Evolutionary conservation across 2,329 filamentous ascomycete genomes (phyloP).

Genomic region (Claviceps paspali): DNA sequence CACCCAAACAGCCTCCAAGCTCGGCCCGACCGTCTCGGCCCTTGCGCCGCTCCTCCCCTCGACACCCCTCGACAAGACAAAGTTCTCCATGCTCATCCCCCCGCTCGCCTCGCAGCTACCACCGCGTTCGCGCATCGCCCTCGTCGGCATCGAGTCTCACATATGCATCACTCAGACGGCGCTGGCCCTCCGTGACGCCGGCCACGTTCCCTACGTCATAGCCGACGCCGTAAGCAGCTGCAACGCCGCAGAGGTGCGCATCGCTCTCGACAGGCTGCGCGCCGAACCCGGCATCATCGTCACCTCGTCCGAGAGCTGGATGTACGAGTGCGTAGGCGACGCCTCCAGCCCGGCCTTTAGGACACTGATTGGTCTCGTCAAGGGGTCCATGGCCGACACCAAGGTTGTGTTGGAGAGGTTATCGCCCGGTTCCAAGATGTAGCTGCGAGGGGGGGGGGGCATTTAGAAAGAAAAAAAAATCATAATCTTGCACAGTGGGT

Average conservation of each 20-base stretch:
- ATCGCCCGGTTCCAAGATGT: conserved; percentile 41
- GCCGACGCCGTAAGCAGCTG: conserved; percentile 83
- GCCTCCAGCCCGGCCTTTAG: conserved; percentile 59
- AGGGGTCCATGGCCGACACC: conserved; percentile 58
- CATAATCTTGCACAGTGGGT: too few relatives aligned
- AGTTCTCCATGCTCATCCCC: conserved; percentile 76
- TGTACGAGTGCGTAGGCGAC: conserved; percentile 84
- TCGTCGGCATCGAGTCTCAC: conserved; percentile 86
- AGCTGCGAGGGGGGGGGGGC: too few relatives aligned
- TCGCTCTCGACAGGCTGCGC: conserved; percentile 64
- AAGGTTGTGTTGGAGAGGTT: conserved; percentile 52
- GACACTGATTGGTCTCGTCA: conserved; percentile 59
- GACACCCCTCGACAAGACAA: conserved; percentile 63
- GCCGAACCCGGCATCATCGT: conserved; percentile 56
- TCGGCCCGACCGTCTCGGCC: conserved; percentile 67
- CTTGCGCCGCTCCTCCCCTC: conserved; percentile 42
- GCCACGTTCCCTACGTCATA: conserved; percentile 72
- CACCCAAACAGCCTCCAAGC: conserved; percentile 65
- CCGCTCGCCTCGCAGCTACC: conserved; percentile 33
- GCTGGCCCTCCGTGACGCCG: conserved; percentile 59
- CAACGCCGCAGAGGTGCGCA: conserved; percentile 63
- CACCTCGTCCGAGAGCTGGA: conserved; percentile 74
- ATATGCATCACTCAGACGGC: conserved; percentile 92
- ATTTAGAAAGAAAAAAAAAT: too few relatives aligned
- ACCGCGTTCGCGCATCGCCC: conserved; percentile 43